Percentiles rank a stretch among this genome's conserved stretches.
Evolutionary conservation across 2,329 filamentous ascomycete genomes (phyloP).

Genomic region (Chaetomiaceae sp.): DNA sequence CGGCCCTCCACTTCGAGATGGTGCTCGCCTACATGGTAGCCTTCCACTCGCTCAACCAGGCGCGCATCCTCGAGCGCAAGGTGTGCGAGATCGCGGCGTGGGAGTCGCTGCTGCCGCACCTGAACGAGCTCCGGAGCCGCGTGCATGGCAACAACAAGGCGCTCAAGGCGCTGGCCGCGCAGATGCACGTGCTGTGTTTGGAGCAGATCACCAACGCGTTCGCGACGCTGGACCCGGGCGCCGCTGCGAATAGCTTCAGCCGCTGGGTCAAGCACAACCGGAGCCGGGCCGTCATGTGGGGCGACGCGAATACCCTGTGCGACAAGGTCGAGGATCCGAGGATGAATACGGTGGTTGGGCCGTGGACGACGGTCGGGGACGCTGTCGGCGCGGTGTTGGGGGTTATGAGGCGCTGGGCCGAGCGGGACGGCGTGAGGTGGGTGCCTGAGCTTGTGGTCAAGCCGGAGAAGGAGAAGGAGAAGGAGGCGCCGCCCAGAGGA

Average conservation of each 20-base stretch:
- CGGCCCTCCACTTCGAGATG: slow-evolving; percentile 44
- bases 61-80: slow-evolving; percentile 40
- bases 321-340: slow-evolving; percentile 30
- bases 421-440: slow-evolving; percentile 44
- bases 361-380: slow-evolving; percentile 44
- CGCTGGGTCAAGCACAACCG: slow-evolving; percentile 31
- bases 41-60: slow-evolving; percentile 46
- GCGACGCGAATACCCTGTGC: slow-evolving; percentile 27
- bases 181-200: slow-evolving; percentile 41
- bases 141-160: slow-evolving; percentile 31
- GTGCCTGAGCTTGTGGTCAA: slow-evolving; percentile 32
- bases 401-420: slow-evolving; percentile 41
- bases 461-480: slow-evolving; percentile 6
- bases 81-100: slow-evolving; percentile 39
- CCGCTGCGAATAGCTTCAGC: slow-evolving; percentile 15
- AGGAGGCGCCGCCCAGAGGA: too few relatives aligned
- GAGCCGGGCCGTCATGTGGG: slow-evolving; percentile 28
- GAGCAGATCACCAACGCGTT: slow-evolving; percentile 42
- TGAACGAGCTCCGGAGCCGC: slow-evolving; percentile 38
- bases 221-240: slow-evolving; percentile 27
- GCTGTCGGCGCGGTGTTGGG: slow-evolving; percentile 36
- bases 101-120: slow-evolving; percentile 42
- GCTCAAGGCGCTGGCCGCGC: slow-evolving; percentile 38
- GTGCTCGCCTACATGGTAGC: slow-evolving; percentile 49
- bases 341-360: slow-evolving; percentile 32